Percentiles rank a stretch among this genome's conserved stretches.
phyloP scores from a whole-genome alignment of 2,329 filamentous ascomycete species.

The Aspergillus viridinutans region DNA sequence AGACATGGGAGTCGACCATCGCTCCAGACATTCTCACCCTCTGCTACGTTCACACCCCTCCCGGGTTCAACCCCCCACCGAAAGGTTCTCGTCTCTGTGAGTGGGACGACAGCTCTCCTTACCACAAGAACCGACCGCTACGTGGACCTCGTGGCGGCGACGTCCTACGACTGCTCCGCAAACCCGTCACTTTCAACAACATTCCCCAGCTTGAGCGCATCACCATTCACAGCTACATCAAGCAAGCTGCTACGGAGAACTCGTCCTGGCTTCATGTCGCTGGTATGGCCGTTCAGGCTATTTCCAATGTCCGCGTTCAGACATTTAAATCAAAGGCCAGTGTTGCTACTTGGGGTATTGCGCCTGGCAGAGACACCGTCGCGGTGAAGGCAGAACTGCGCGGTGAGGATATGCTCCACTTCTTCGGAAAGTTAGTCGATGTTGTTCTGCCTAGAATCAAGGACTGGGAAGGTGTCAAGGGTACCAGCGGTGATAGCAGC shows the following conservation, averaged over 20 bases:
- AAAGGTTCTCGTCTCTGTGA: constrained; percentile 66
- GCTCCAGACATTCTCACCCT: constrained; percentile 84
- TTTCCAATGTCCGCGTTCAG: constrained; percentile 70
- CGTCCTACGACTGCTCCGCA: constrained; percentile 46
- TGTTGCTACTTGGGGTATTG: constrained; percentile 71
- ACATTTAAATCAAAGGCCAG: constrained; percentile 66
- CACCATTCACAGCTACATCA: constrained; percentile 72
- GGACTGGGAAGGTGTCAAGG: constrained; percentile 82
- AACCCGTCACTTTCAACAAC: constrained; percentile 70
- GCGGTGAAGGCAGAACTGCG: constrained; percentile 73
- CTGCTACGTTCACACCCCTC: constrained; percentile 79
- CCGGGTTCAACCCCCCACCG: constrained; percentile 61
- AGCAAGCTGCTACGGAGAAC: constrained; percentile 63
- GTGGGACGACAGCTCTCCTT: constrained; percentile 89
- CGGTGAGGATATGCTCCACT: constrained; percentile 81
- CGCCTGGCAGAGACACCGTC: constrained; percentile 62
- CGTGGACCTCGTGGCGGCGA: constrained; percentile 79
- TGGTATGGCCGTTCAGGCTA: constrained; percentile 77
- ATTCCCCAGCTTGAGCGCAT: constrained; percentile 77
- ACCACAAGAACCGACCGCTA: constrained; percentile 85
- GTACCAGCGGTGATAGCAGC: constrained; percentile 74
- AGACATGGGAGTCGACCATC: constrained; percentile 84
- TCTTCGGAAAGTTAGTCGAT: constrained; percentile 84
- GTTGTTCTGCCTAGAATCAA: constrained; percentile 92
- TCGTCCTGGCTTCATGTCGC: constrained; percentile 75